Evolutionary conservation across 306 rosid species (phyloP).

Genomic region (Dicorynia guianensis): DNA sequence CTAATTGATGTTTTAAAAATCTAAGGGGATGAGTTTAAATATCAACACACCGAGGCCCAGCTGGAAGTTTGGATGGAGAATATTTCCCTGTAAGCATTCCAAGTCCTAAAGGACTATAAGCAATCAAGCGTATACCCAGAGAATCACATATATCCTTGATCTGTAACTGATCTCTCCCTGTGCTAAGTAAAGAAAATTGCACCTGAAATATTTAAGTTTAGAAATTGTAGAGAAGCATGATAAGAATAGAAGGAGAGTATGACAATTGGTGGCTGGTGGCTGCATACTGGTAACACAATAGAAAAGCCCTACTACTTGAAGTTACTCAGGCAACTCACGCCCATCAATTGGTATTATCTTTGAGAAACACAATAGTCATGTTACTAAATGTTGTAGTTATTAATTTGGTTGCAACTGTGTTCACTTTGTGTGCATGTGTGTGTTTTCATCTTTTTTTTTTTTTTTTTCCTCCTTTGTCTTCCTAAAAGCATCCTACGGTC

Average conservation of each 20-base stretch:
- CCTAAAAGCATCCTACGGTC: neutral
- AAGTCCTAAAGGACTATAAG: conserved; percentile 96
- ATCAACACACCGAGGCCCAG: conserved; percentile 77
- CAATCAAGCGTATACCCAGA: conserved; percentile 81
- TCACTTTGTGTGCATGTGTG: neutral
- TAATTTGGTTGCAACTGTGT: neutral
- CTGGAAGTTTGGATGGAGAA: conserved; percentile 72
- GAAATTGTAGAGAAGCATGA: conserved; percentile 22
- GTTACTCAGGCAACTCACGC: conserved; percentile 22
- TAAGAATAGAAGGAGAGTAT: conserved; percentile 2
- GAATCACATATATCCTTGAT: conserved; percentile 81
- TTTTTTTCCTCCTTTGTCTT: neutral
- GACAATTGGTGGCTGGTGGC: neutral
- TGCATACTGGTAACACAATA: neutral
- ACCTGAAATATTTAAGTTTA: conserved; percentile 57
- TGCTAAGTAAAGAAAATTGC: conserved; percentile 91
- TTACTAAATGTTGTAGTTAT: neutral
- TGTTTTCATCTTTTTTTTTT: too few species aligned
- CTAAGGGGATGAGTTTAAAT: conserved; percentile 1
- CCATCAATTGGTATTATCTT: conserved; percentile 27
- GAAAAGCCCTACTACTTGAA: neutral
- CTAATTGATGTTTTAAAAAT: neutral
- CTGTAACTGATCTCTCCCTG: conserved; percentile 84
- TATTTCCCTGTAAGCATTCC: conserved; percentile 99
- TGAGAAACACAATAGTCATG: neutral